Base-by-base conservation (phyloP, 2,329 filamentous ascomycete species). In the Lanzia echinophila region DNA sequence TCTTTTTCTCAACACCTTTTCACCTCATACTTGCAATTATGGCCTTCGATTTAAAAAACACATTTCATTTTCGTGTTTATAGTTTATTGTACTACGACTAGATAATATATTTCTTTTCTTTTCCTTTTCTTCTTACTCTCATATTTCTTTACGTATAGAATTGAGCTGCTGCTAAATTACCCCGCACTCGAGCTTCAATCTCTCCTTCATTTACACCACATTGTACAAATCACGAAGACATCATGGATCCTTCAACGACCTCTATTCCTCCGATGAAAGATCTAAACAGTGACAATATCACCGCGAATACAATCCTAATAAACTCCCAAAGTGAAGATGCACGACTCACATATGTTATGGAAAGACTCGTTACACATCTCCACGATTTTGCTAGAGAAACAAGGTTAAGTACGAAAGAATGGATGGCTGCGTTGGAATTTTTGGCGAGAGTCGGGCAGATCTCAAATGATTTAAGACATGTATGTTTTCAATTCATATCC, bases 321-420 rank as follows among this genome's bases (percentile, higher is more conserved):
- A 92, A 92, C 72, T 86, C 85, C 10, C 80, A 84, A 72, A 81
- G 81, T 63, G 67, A 74, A 10, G 76, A 90, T 63, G 73, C 77
- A 20, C 79, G 88, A 19, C 72, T 88, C 57, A 85, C 81, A 58
- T 91, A 88, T 67, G 69, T 94, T 44, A 79, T 92, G 67, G 81
- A 87, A 62, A 77, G 86, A 17, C 77, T 91, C 13, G 86, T 91
- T 46, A 80, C 81, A 12, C 88, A 94, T 70, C 73, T 92, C 1
- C 88, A 94, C 70, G 87, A 91, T 71, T 92, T 90, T 67, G 86
- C 87, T 5, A 79, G 87, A 52, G 88, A 92, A 69, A 91, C 87
- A 1, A 75, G 87, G 31, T 75, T 92, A 33, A 87, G 82, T 67
- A 87, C 84, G 3, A 75, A 82, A 2, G 88, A 94, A 73, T 92